Percentiles rank a stretch among this genome's conserved stretches.
phyloP scores from a whole-genome alignment of 306 rosid genomes.

The Glycine tomentella region DNA sequence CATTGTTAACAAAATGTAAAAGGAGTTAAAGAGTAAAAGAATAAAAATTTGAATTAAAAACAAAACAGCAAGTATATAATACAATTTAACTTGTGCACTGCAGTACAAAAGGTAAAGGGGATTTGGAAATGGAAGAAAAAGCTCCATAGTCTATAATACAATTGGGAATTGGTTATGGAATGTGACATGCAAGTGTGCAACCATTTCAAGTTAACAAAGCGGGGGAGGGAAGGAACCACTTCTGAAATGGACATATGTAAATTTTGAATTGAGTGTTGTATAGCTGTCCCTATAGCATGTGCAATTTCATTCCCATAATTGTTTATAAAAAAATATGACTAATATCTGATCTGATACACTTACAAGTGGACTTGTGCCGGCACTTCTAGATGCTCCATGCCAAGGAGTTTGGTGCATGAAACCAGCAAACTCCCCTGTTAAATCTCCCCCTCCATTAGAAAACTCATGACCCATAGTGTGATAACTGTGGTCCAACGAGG shows the following conservation, averaged over 20 bases:
- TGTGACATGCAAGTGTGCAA: background rate
- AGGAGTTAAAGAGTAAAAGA: background rate
- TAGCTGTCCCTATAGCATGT: background rate
- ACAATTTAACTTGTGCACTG: background rate
- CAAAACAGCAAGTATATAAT: background rate
- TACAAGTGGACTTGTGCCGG: slow-evolving; percentile 81
- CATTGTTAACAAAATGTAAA: background rate
- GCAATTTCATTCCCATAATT: slow-evolving; percentile 22
- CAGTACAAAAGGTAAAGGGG: background rate
- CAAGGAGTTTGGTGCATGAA: slow-evolving; percentile 60
- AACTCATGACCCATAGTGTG: slow-evolving; percentile 42
- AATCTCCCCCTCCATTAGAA: slow-evolving; percentile 47
- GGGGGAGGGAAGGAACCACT: background rate
- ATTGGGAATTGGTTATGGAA: background rate
- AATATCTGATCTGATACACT: slow-evolving; percentile 41
- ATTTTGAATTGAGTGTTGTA: background rate
- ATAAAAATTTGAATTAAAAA: background rate
- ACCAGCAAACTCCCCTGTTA: slow-evolving; percentile 66
- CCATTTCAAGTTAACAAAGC: background rate
- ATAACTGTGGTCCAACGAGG: slow-evolving; percentile 19
- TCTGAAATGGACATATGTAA: background rate
- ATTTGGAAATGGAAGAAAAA: too few relatives aligned
- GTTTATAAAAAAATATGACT: background rate
- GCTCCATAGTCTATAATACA: background rate
- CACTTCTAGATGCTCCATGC: slow-evolving; percentile 63